A percentile compares a stretch with the other conserved stretches of the same genome.
phyloP scores from a whole-genome alignment of 345 rosid species.

The Eutrema heterophyllum region DNA sequence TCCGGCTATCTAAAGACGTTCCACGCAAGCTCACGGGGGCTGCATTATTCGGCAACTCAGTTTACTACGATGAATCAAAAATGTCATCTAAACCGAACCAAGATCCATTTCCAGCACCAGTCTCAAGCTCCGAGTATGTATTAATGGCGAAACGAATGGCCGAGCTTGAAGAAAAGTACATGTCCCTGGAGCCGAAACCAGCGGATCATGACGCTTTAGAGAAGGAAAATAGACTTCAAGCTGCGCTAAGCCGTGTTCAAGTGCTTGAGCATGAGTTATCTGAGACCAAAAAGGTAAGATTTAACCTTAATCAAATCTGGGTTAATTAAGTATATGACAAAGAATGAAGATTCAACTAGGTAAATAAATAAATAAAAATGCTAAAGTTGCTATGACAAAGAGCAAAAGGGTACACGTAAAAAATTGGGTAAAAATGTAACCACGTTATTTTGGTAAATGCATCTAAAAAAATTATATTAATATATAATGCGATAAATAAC shows the following conservation, averaged over 20 bases:
- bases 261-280: conserved; percentile 58
- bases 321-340: neutral
- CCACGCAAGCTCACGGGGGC: conserved; percentile 57
- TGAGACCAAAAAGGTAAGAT: conserved; percentile 59
- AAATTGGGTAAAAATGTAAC: no score
- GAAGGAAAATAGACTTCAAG: conserved; percentile 60
- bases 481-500: no score
- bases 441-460: no score
- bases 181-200: conserved; percentile 33
- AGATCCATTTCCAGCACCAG: conserved; percentile 28
- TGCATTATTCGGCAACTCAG: conserved; percentile 37
- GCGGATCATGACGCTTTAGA: conserved; percentile 43
- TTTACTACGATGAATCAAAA: neutral
- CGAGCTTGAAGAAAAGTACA: conserved; percentile 58
- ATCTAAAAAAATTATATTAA: no score
- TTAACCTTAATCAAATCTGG: neutral
- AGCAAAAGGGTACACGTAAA: neutral
- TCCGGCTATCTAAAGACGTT: conserved; percentile 51
- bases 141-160: conserved; percentile 62
- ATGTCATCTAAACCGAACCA: neutral
- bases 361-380: neutral
- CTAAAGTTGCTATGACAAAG: neutral
- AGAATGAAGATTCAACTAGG: neutral
- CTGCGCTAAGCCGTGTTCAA: conserved; percentile 54
- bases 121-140: conserved; percentile 46